Evolutionary conservation across 2,329 filamentous ascomycete genomes (phyloP).

Genomic region (Sporothrix curviconia): DNA sequence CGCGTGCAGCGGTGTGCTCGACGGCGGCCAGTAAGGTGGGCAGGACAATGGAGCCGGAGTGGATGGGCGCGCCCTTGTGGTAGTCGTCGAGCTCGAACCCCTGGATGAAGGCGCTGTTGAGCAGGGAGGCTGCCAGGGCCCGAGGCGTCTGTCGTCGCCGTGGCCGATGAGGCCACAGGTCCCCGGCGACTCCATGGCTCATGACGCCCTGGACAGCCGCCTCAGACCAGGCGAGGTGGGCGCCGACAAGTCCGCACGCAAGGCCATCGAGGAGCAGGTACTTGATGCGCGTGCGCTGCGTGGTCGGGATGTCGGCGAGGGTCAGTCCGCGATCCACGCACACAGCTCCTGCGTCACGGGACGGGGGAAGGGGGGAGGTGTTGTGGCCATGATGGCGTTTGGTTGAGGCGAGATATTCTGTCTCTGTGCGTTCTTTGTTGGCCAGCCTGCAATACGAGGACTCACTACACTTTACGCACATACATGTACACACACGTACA

Average conservation of each 20-base stretch:
- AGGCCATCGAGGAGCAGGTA: conserved; percentile 38
- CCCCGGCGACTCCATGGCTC: conserved; percentile 27
- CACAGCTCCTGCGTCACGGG: conserved; percentile 21
- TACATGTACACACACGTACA: too few relatives aligned
- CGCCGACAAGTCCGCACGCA: conserved; percentile 33
- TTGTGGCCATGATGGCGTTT: too few relatives aligned
- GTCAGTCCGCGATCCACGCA: conserved; percentile 25
- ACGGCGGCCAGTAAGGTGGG: conserved; percentile 34
- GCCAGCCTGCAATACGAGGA: too few relatives aligned
- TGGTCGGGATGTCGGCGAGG: conserved; percentile 26
- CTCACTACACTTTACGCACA: too few relatives aligned
- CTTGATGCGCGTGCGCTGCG: conserved; percentile 31
- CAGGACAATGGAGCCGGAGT: conserved; percentile 32
- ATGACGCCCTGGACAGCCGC: conserved; percentile 28
- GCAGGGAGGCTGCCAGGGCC: conserved; percentile 33
- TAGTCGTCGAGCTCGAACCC: conserved; percentile 39
- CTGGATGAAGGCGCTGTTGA: conserved; percentile 39
- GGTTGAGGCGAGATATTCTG: too few relatives aligned
- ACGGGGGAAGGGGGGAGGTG: too few relatives aligned
- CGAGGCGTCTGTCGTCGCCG: conserved; percentile 15
- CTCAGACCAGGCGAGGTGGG: conserved; percentile 36
- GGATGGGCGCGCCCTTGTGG: conserved; percentile 34
- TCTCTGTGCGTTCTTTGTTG: too few relatives aligned
- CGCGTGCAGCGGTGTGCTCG: conserved; percentile 7
- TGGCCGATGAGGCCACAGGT: not conserved